A percentile compares a stretch with the other conserved stretches of the same genome.
Conservation (phyloP, 106 monocot genomes). For the Iris macrosiphon region DNA sequence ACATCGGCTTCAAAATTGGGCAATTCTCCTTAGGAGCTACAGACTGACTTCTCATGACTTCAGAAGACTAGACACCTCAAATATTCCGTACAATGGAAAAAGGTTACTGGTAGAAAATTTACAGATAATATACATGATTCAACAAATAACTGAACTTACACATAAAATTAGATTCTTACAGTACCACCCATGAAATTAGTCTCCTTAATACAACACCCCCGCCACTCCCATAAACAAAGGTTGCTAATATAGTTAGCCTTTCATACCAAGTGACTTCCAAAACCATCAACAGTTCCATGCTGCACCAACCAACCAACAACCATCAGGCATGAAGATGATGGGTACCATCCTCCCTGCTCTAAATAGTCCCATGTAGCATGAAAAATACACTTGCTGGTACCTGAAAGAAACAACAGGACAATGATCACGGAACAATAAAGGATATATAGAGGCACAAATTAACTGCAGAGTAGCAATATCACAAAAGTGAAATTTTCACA, state of each 20-base stretch:
- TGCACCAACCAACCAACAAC: background rate
- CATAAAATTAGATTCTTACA: background rate
- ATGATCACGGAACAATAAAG: too few relatives aligned
- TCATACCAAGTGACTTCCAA: background rate
- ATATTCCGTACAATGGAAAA: too few relatives aligned
- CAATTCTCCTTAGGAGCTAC: too few relatives aligned
- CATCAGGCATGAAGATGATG: background rate
- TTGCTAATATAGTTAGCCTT: background rate
- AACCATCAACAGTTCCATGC: background rate
- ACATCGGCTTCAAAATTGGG: too few relatives aligned
- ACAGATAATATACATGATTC: background rate
- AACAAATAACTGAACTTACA: background rate
- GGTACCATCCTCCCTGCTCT: background rate
- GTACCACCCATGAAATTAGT: background rate
- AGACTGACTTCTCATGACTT: too few relatives aligned
- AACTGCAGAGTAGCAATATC: too few relatives aligned
- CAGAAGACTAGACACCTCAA: too few relatives aligned
- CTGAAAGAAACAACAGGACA: background rate
- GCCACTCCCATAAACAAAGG: too few relatives aligned
- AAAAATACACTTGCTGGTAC: background rate
- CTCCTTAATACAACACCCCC: conserved; percentile 2
- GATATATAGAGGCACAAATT: too few relatives aligned
- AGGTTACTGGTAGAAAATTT: too few relatives aligned
- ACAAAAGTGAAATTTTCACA: too few relatives aligned
- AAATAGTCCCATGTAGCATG: background rate